Conservation (phyloP, 2,329 filamentous ascomycete species). For the Fusarium fujikuroi region DNA sequence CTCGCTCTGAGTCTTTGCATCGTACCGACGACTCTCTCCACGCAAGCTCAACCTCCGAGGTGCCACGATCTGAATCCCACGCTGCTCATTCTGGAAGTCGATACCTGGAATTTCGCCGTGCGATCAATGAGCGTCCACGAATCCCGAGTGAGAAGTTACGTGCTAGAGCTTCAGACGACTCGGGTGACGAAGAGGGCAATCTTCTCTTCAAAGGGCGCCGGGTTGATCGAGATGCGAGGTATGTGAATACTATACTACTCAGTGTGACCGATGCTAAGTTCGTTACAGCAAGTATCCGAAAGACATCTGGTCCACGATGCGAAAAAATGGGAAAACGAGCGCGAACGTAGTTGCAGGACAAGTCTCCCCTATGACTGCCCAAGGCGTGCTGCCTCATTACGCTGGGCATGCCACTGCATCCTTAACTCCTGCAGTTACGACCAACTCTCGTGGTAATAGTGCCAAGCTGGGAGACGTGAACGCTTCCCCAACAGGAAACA, state of each 20-base stretch:
- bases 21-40: slow-evolving; percentile 36
- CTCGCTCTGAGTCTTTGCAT: slow-evolving; percentile 49
- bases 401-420: slow-evolving; percentile 63
- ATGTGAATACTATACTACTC: slow-evolving; percentile 24
- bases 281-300: slow-evolving; percentile 53
- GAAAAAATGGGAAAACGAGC: slow-evolving; percentile 64
- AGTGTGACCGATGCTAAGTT: slow-evolving; percentile 21
- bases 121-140: slow-evolving; percentile 23
- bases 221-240: slow-evolving; percentile 46
- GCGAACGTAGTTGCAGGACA: slow-evolving; percentile 58
- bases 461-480: slow-evolving; percentile 43
- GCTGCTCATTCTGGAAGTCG: slow-evolving; percentile 39
- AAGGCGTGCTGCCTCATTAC: slow-evolving; percentile 65
- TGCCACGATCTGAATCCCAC: slow-evolving; percentile 41
- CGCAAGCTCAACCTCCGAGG: slow-evolving; percentile 32
- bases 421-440: slow-evolving; percentile 55
- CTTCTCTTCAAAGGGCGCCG: slow-evolving; percentile 54
- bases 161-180: slow-evolving; percentile 26
- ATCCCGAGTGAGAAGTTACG: slow-evolving; percentile 17
- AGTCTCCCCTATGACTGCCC: slow-evolving; percentile 64
- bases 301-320: slow-evolving; percentile 61
- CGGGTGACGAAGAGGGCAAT: slow-evolving; percentile 49
- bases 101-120: slow-evolving; percentile 44
- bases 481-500: slow-evolving; percentile 30
- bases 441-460: slow-evolving; percentile 46